Base-by-base conservation (phyloP, 148 eudicot species). In the Persicaria maculosa region DNA sequence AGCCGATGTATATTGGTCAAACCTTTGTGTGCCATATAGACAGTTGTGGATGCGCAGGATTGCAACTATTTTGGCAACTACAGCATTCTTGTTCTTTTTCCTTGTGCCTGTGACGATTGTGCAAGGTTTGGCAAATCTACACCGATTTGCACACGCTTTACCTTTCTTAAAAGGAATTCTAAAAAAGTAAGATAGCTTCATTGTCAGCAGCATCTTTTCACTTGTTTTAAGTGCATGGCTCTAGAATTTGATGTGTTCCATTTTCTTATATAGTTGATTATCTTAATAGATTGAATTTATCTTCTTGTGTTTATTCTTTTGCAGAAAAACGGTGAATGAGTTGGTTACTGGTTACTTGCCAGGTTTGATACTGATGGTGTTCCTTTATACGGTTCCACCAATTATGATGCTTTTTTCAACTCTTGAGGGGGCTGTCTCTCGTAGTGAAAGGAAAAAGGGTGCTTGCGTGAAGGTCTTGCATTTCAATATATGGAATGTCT, bases 401-500 rank as follows among this genome's bases (percentile, higher is more conserved):
- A 48, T 85, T 65, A 96, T 96, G 99, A 76, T 83, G 74, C 73
- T 90, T n/a, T 84, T 96, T 75, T 90, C 99, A 58, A 87, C 94
- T 59, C 71, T 96, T 70, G 99, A 96, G 88, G 99, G 99, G 11
- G 74, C 94, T 25, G 77, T 92, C 65, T 88, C 99, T 75, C 97
- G 97, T 55, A 96, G 97, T 78, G 86, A 77, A 72, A 89, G 99
- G 84, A 96, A 95, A 83, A 89, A 61, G 80, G 93, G 89, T 77
- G 88, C 99, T 71, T 88, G 97, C 80, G 71, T 68, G 71, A 96
- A 96, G 84, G 88, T 91, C 58, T 67, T 96, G 72, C 86, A 79
- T 75, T 96, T 96, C 79, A 78, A 82, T 59, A 86, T 96, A 22
- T 96, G 99, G 99, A 96, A 96, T 83, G 93, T 92, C 9, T 96